Evolutionary conservation across 179 eudicot species (phyloP), one percentile per base, ranked within the genome.

Genomic region (Beta macrorhiza): DNA sequence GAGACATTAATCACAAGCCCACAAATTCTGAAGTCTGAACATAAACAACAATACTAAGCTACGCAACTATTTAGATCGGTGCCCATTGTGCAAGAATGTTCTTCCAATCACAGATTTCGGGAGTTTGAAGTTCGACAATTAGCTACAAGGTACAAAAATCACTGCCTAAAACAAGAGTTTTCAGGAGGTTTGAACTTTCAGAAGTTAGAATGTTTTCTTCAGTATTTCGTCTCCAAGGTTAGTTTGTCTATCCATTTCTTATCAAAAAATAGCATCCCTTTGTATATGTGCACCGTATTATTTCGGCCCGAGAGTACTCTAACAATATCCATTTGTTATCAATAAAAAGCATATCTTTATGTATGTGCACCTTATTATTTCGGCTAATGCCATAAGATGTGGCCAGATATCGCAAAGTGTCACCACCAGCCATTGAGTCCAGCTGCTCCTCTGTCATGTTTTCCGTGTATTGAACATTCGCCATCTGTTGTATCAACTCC

Each of bases 401-500:
- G 71, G 99, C 98, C 82, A 94, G 95, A 86, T 93, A 90, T 55
- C 98, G 92, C 61, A 97, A 93, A 53, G 95, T 91, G 68, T 97
- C 99, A 81, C 99, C 95, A 81, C 98, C 99, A 72, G 98, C 97
- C 99, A 97, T 97, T 56, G 97, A 89, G 88, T 97, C 99, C 82
- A 97, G 81, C 86, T 97, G 99, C 51, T 97, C 99, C 84, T 94
- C 99, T 2, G 99, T 97, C 97, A 97, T 94, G 85, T 97, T 97
- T 81, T 97, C 99, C 2, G 97, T 92, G 86, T 94, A 97, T 57
- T 94, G 99, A 77, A 97, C 97, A 85, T 97, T 97, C 55, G 99
- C 99, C 99, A 97, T 97, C 84, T 97, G 99, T 80, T 97, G 99
- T 80, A 94, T 92, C 83, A 97, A 94, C 85, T 97, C 99, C 99